These are phyloP conservation scores for Blumeria hordei DNA, from an alignment of 2,329 filamentous ascomycete species.

Conservation along the genomic window DNA sequence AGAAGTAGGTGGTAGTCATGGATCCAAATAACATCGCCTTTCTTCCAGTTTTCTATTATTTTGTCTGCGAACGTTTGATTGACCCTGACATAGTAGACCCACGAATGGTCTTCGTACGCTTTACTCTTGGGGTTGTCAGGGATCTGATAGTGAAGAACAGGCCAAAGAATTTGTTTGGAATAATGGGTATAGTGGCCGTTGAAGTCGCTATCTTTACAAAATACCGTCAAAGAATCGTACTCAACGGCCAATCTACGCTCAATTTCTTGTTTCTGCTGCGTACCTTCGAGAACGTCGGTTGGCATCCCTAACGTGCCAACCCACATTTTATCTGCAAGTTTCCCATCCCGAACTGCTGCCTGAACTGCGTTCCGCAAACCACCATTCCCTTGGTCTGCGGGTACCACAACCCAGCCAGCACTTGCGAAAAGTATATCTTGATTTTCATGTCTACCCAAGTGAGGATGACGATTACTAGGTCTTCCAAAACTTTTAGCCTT, in stretches of 20 bases:
- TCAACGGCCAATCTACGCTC: conserved; percentile 59
- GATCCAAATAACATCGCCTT: conserved; percentile 79
- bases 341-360: conserved; percentile 45
- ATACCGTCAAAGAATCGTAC: conserved; percentile 62
- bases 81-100: conserved; percentile 78
- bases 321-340: conserved; percentile 57
- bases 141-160: conserved; percentile 94
- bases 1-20: conserved; percentile 88
- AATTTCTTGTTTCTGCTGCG: conserved; percentile 58
- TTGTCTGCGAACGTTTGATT: conserved; percentile 85
- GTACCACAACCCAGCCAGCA: conserved; percentile 63
- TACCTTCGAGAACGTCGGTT: conserved; percentile 57
- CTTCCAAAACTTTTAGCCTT: conserved; percentile 27
- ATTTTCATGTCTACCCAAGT: conserved; percentile 30
- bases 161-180: conserved; percentile 95
- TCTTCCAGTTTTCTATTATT: conserved; percentile 80
- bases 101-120: conserved; percentile 90
- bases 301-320: conserved; percentile 87
- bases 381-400: conserved; percentile 76
- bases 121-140: conserved; percentile 97
- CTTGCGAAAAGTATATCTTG: conserved; percentile 48
- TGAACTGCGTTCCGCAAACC: conserved; percentile 74
- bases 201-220: conserved; percentile 74
- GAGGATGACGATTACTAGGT: conserved; percentile 32
- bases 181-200: conserved; percentile 89